These are phyloP conservation scores for Yamadazyma scolyti DNA, from an alignment of 805 yeast species.

Conservation along the genomic window DNA sequence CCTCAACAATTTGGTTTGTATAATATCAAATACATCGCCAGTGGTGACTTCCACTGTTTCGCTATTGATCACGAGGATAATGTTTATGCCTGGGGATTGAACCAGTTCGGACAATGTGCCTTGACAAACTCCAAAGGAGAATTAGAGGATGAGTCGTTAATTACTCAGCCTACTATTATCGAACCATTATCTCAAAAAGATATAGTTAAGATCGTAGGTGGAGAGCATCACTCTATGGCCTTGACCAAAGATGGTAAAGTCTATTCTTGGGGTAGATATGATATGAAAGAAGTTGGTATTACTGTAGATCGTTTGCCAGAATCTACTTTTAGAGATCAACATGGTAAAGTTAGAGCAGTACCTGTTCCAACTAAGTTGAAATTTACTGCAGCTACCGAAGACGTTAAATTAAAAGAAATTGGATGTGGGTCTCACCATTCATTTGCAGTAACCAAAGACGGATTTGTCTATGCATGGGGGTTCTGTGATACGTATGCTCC, in stretches of 20 bases:
- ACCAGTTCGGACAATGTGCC: constrained; percentile 97
- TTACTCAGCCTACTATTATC: constrained; percentile 73
- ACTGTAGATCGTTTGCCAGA: constrained; percentile 62
- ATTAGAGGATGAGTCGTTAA: constrained; percentile 81
- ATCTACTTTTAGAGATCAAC: constrained; percentile 70
- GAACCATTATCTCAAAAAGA: constrained; percentile 56
- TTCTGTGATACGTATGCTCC: constrained; percentile 96
- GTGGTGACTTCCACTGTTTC: constrained; percentile 95
- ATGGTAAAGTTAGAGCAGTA: constrained; percentile 77
- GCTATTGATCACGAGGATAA: constrained; percentile 74
- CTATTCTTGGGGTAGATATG: constrained; percentile 85
- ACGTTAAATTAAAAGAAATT: constrained; percentile 37
- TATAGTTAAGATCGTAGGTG: constrained; percentile 70
- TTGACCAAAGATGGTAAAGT: constrained; percentile 69
- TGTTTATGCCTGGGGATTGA: constrained; percentile 90
- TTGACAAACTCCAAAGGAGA: constrained; percentile 53
- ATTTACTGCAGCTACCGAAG: constrained; percentile 27
- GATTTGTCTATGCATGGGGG: constrained; percentile 93
- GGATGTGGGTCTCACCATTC: constrained; percentile 93
- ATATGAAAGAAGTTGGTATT: constrained; percentile 91
- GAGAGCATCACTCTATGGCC: constrained; percentile 91
- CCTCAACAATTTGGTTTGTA: constrained; percentile 83
- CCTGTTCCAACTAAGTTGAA: constrained; percentile 76
- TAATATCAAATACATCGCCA: constrained; percentile 73
- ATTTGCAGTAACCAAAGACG: constrained; percentile 78